A percentile compares a stretch with the other conserved stretches of the same genome.
phyloP scores from a whole-genome alignment of 2,329 filamentous ascomycete species.

The Alternaria sp. region DNA sequence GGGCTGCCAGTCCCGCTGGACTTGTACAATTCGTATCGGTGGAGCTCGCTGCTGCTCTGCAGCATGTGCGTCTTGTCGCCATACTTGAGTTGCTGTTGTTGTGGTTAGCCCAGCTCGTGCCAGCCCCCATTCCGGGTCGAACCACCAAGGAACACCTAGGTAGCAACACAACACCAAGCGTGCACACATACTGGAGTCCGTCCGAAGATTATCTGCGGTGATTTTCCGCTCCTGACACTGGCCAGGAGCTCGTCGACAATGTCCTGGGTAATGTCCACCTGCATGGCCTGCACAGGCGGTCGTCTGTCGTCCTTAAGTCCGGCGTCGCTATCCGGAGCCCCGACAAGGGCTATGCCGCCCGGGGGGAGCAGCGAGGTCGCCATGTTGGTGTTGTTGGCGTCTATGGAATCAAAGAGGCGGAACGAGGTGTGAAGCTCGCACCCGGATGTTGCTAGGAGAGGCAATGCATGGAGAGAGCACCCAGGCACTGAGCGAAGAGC shows the following conservation, averaged over 20 bases:
- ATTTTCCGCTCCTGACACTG: slow-evolving; percentile 44
- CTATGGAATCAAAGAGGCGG: slow-evolving; percentile 22
- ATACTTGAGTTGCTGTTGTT: slow-evolving; percentile 60
- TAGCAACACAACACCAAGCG: slow-evolving; percentile 12
- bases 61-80: slow-evolving; percentile 63
- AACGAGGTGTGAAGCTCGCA: slow-evolving; percentile 44
- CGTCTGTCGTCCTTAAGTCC: slow-evolving; percentile 38
- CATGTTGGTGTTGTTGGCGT: slow-evolving; percentile 32
- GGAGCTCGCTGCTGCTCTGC: slow-evolving; percentile 59
- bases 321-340: slow-evolving; percentile 48
- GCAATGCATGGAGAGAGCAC: slow-evolving; percentile 50
- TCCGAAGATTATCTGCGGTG: slow-evolving; percentile 49
- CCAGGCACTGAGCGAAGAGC: slow-evolving; percentile 39
- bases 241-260: slow-evolving; percentile 50
- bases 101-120: slow-evolving; percentile 38
- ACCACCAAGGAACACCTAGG: slow-evolving; percentile 5
- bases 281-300: slow-evolving; percentile 48
- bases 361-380: slow-evolving; percentile 34
- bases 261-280: slow-evolving; percentile 50
- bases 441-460: slow-evolving; percentile 44
- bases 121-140: slow-evolving; percentile 15
- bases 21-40: slow-evolving; percentile 65
- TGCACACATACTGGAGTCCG: slow-evolving; percentile 48
- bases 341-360: slow-evolving; percentile 46
- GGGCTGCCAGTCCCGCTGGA: slow-evolving; percentile 44